Evolutionary conservation across 805 yeast species (phyloP), one percentile per base, ranked within the genome.

Genomic region (Sungouiozyma intestinalis): DNA sequence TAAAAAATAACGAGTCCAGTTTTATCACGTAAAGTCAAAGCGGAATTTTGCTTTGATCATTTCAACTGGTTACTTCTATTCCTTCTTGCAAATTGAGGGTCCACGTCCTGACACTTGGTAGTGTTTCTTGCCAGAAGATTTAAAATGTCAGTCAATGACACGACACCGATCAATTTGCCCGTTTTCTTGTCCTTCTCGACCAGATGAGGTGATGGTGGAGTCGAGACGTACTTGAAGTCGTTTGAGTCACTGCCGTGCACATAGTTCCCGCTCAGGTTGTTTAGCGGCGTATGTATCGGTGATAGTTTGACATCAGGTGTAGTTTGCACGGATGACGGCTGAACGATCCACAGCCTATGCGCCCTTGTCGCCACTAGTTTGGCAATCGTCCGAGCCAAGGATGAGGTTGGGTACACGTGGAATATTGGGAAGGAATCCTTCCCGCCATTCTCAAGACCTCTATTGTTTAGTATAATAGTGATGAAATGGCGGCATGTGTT

Each of bases 361-460:
- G 95, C 76, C 60, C 82, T 79, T 1, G 98, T 90, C 4, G 97
- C 97, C n/a, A 90, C 97, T 50, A 90, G 68, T 62, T 90, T 90
- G 29, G 97, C 97, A 55, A 90, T 74, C 3, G 94, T 86, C 58
- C 95, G 74, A 27, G 84, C 94, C 39, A 90, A 70, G 0, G 90
- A 79, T 4, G 94, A 77, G 33, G 74, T 71, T 45, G 77, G 75
- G 46, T 84, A 80, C 20, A 90, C 95, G 59, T 88, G 95, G 72
- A 90, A 90, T 33, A 90, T 90, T 14, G 98, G 98, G 71, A 81
- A 88, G 35, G 92, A 85, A 65, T 90, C 98, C 63, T 87, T 86
- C 54, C 86, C 87, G 55, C 86, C 87, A 47, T 50, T 58, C 54
- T 81, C 92, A 17, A 90, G 71, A 14, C 98, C 97, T 55, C 95